Evolutionary conservation across 306 rosid genomes (phyloP).

Genomic region (Corylus americana): DNA sequence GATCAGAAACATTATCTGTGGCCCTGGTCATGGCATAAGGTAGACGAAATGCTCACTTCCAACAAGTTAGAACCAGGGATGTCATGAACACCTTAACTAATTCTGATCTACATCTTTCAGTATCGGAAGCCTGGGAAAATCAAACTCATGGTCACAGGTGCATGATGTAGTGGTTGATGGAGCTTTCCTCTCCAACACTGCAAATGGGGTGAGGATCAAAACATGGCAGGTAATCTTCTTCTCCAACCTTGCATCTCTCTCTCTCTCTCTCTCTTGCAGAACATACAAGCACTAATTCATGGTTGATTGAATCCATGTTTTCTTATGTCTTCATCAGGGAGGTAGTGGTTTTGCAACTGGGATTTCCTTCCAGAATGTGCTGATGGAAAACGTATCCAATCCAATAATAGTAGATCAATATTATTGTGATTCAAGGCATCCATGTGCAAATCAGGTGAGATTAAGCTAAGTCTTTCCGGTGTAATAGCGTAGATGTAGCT

Average conservation of each 20-base stretch:
- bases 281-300: background rate
- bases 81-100: constrained; percentile 19
- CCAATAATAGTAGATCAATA: constrained; percentile 86
- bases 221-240: constrained; percentile 82
- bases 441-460: constrained; percentile 77
- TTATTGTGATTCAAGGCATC: constrained; percentile 69
- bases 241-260: background rate
- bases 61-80: constrained; percentile 1
- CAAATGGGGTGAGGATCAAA: constrained; percentile 88
- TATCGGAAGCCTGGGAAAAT: constrained; percentile 95
- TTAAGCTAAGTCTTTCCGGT: background rate
- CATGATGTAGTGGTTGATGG: constrained; percentile 58
- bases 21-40: constrained; percentile 99
- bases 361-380: constrained; percentile 66
- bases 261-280: background rate
- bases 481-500: too few relatives aligned
- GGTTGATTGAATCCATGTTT: background rate
- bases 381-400: constrained; percentile 78
- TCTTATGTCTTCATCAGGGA: constrained; percentile 52
- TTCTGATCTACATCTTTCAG: constrained; percentile 44
- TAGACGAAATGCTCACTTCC: constrained; percentile 25
- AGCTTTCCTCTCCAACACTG: constrained; percentile 62
- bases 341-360: constrained; percentile 68
- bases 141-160: constrained; percentile 60
- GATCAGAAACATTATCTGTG: constrained; percentile 68